A percentile compares a stretch with the other conserved stretches of the same genome.
These are phyloP conservation scores for Akanthomyces lecanii DNA, from an alignment of 2,329 filamentous ascomycete genomes.

Conservation along the genomic window DNA sequence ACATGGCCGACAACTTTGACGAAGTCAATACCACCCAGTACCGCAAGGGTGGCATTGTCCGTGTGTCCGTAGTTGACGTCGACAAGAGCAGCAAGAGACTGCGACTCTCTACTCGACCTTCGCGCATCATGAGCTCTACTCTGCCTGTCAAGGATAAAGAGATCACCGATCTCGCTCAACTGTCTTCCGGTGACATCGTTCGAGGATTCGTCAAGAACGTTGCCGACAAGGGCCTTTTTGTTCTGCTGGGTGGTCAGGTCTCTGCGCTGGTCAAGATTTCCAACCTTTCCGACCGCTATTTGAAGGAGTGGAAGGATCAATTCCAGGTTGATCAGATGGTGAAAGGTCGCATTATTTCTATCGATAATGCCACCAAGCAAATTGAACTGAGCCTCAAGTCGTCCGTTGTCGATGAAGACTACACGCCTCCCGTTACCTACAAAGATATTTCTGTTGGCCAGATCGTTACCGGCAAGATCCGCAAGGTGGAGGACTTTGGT, in stretches of 20 bases:
- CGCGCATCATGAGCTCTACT: conserved; percentile 82
- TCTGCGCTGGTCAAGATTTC: conserved; percentile 80
- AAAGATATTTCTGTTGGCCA: conserved; percentile 76
- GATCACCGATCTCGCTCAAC: conserved; percentile 63
- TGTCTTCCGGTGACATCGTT: conserved; percentile 73
- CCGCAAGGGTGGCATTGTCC: conserved; percentile 79
- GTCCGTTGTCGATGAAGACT: conserved; percentile 76
- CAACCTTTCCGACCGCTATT: conserved; percentile 82
- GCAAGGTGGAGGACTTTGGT: conserved; percentile 92
- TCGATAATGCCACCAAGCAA: conserved; percentile 65
- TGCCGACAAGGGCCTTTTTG: conserved; percentile 82
- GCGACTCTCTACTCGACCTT: conserved; percentile 76
- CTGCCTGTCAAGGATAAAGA: conserved; percentile 77
- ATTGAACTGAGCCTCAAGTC: conserved; percentile 84
- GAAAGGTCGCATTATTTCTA: conserved; percentile 73
- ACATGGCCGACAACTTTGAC: conserved; percentile 82
- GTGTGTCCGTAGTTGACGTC: conserved; percentile 78
- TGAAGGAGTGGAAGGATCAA: conserved; percentile 92
- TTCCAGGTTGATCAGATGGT: conserved; percentile 90
- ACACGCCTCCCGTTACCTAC: conserved; percentile 67
- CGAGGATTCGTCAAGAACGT: conserved; percentile 92
- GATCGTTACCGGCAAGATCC: conserved; percentile 81
- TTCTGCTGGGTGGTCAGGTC: conserved; percentile 75
- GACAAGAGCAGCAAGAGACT: conserved; percentile 83
- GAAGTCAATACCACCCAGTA: conserved; percentile 71